Percentiles rank a stretch among this genome's conserved stretches.
phyloP scores from a whole-genome alignment of 2,329 filamentous ascomycete genomes.

The Venturia nashicola region DNA sequence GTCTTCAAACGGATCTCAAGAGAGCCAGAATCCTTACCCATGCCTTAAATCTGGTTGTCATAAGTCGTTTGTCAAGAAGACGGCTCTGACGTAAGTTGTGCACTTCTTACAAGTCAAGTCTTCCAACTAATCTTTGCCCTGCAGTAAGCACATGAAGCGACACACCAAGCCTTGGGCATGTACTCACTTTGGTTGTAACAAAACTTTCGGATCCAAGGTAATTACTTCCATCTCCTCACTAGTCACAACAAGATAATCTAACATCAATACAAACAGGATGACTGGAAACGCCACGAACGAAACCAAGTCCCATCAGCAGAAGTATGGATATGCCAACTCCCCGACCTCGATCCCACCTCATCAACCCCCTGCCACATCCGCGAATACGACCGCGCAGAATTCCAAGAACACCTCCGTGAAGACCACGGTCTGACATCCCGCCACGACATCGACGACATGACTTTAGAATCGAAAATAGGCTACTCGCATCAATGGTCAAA shows the following conservation, averaged over 20 bases:
- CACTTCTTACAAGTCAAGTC: not conserved
- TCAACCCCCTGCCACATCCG: not conserved
- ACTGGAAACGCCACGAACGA: constrained; percentile 10
- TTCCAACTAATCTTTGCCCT: not conserved
- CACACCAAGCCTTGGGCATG: constrained; percentile 8
- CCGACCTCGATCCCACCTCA: not conserved
- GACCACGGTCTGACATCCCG: not conserved
- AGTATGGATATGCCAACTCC: constrained; percentile 2
- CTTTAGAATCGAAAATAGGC: constrained; percentile 41
- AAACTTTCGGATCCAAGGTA: constrained; percentile 7
- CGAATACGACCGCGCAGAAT: not conserved
- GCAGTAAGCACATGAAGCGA: constrained; percentile 5
- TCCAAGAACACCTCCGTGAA: constrained; percentile 6
- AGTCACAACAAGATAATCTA: not conserved
- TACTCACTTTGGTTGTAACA: not conserved
- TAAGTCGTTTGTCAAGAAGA: not conserved
- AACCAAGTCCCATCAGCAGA: not conserved
- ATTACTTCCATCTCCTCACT: not conserved
- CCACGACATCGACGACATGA: not conserved
- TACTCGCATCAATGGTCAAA: not conserved
- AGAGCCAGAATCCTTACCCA: not conserved
- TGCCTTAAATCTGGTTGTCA: not conserved
- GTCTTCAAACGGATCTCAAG: not conserved
- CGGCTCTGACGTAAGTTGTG: not conserved
- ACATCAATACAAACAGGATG: not conserved